phyloP scores from a whole-genome alignment of 176 grass and related monocot species.

The Phyllostachys edulis region DNA sequence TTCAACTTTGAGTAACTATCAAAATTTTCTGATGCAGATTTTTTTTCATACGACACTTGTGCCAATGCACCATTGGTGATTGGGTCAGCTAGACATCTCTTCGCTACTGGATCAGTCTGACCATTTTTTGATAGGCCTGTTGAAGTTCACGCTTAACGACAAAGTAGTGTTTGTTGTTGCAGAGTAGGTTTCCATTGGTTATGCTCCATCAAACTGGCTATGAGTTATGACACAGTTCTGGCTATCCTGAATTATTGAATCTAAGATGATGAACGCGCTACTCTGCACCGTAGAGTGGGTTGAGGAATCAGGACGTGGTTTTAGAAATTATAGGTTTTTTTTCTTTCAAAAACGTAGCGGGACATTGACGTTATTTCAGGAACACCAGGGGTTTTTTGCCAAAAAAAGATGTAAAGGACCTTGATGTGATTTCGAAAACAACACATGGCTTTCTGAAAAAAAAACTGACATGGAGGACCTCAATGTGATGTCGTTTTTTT shows the following conservation, averaged over 20 bases:
- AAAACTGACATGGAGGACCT: too few species aligned
- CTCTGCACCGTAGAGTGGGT: too few species aligned
- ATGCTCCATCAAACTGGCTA: background rate
- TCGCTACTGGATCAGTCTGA: background rate
- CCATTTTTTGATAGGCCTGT: background rate
- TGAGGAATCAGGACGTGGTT: too few species aligned
- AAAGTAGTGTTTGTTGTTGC: background rate
- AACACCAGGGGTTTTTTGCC: too few species aligned
- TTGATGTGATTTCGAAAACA: too few species aligned
- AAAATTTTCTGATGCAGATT: background rate
- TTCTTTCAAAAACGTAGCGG: too few species aligned
- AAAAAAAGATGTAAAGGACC: too few species aligned
- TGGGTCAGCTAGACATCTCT: background rate
- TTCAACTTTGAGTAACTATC: background rate
- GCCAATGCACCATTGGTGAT: background rate
- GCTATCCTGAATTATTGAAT: background rate
- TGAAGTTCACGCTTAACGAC: background rate
- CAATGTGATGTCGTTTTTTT: too few species aligned
- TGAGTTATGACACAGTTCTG: background rate
- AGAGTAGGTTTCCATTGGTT: background rate
- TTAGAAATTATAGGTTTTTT: too few species aligned
- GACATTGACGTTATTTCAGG: too few species aligned
- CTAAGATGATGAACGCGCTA: too few species aligned
- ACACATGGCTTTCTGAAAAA: too few species aligned
- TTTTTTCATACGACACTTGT: background rate